Base-by-base conservation (phyloP, 2,329 filamentous ascomycete species). In the Botrytis byssoidea region DNA sequence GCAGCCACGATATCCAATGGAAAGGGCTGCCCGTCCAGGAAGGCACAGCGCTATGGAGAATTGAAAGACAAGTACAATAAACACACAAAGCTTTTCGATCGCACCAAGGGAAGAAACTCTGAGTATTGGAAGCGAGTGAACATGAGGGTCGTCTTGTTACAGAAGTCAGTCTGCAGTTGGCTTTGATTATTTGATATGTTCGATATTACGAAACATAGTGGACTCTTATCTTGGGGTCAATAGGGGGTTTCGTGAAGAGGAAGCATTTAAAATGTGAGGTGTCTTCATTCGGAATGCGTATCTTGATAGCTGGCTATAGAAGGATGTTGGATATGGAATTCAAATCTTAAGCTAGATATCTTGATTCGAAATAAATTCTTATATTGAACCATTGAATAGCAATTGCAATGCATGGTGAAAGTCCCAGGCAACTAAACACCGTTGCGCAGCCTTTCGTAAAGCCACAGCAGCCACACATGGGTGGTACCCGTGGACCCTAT, bases 361-460 rank as follows among this genome's bases (percentile, higher is more conserved):
- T 16, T 57, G 5, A 32, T 71, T 78, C 77, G 67, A 79, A 80
- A 80, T 75, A 29, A 22, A 72, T 37, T 78, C 75, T 3, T 79
- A 79, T 20, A 81, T 73, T 51, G 51, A 5, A 57, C 16, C 16
- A 16, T 57, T n/a, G 51, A 32, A 40, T 32, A 16, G 9, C 37
- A 16, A 29, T 77, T 74, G 73, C 16, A 70, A 76, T 35, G 16
- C 32, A 32, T 32, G 14, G 25, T 51, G 5, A 14, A 51, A 51
- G 6, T 14, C 25, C 6, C 22, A 51, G 12, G 48, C 48, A 51
- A 25, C 25, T n/a, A 25, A 51, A 18, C 25, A 16, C n/a, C 16
- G 25, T 55, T 55, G 2, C 25, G 5, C 48, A 22, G 6, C 37
- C 25, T 67, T 29, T 40, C 25, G 8, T 29, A 16, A 40, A 29